phyloP scores from a whole-genome alignment of 495 filamentous ascomycete species.

The Friedmanniomyces endolithicus region DNA sequence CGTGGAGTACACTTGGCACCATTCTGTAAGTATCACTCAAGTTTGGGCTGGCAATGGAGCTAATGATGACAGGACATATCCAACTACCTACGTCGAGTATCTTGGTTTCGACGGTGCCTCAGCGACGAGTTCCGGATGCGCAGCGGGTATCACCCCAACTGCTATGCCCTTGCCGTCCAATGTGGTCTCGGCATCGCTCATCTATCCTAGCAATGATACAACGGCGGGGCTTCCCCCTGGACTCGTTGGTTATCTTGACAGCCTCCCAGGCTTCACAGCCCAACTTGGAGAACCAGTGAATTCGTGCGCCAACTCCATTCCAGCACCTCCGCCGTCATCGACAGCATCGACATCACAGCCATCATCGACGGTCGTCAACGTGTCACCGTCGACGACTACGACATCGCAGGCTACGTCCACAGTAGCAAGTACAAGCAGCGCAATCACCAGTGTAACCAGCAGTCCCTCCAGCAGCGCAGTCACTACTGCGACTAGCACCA shows the following conservation, averaged over 20 bases:
- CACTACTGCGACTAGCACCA: no score
- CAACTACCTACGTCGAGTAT: constrained; percentile 5
- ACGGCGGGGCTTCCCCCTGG: background rate
- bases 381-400: background rate
- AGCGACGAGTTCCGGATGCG: background rate
- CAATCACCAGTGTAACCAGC: no score
- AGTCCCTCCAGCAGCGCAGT: no score
- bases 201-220: background rate
- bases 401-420: no score
- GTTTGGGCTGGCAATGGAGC: background rate
- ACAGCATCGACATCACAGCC: background rate
- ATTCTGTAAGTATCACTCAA: background rate
- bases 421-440: no score
- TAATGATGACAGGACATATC: background rate
- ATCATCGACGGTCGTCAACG: background rate
- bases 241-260: background rate
- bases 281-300: background rate
- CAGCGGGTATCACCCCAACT: background rate
- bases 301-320: background rate
- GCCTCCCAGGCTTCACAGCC: background rate
- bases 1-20: background rate
- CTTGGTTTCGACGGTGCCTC: background rate
- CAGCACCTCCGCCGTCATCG: background rate
- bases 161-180: background rate
- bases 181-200: background rate